phyloP scores from a whole-genome alignment of 2,329 filamentous ascomycete genomes.

The Fusarium sp. region DNA sequence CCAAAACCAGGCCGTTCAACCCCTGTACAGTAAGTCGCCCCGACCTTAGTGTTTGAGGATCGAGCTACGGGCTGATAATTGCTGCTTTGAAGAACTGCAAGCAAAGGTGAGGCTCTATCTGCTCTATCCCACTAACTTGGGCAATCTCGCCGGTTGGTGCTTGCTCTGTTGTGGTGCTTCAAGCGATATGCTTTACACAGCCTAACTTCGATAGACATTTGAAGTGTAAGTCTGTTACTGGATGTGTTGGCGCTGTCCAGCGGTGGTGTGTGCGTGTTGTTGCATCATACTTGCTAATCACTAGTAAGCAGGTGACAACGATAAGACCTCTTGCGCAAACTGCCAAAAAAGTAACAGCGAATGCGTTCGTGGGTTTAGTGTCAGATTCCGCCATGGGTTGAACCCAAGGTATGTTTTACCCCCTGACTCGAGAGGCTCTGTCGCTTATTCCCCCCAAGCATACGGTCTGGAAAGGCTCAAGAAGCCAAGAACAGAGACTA shows the following conservation, averaged over 20 bases:
- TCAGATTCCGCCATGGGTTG: conserved; percentile 49
- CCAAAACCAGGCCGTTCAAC: conserved; percentile 38
- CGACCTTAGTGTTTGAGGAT: neutral
- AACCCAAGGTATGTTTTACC: conserved; percentile 45
- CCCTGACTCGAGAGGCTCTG: neutral
- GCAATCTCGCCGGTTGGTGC: conserved; percentile 20
- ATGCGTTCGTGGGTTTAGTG: conserved; percentile 48
- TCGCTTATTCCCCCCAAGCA: conserved; percentile 29
- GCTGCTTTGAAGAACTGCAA: conserved; percentile 38
- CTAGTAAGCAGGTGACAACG: conserved; percentile 35
- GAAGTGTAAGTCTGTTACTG: conserved; percentile 38
- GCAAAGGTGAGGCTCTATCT: conserved; percentile 39
- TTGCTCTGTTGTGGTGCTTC: neutral
- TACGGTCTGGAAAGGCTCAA: conserved; percentile 34
- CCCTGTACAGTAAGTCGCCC: conserved; percentile 40
- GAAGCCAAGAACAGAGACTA: conserved; percentile 40
- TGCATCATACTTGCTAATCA: neutral
- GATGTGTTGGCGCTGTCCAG: neutral
- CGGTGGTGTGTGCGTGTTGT: neutral
- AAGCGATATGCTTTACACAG: conserved; percentile 21
- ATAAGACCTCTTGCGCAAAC: conserved; percentile 44
- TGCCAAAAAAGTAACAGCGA: conserved; percentile 47
- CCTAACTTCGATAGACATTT: conserved; percentile 33
- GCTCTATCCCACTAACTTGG: conserved; percentile 2
- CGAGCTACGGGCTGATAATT: conserved; percentile 19